Percentiles rank a stretch among this genome's conserved stretches.
These are phyloP conservation scores for Fusarium nodosum DNA, from an alignment of 2,329 filamentous ascomycete genomes.

Conservation along the genomic window DNA sequence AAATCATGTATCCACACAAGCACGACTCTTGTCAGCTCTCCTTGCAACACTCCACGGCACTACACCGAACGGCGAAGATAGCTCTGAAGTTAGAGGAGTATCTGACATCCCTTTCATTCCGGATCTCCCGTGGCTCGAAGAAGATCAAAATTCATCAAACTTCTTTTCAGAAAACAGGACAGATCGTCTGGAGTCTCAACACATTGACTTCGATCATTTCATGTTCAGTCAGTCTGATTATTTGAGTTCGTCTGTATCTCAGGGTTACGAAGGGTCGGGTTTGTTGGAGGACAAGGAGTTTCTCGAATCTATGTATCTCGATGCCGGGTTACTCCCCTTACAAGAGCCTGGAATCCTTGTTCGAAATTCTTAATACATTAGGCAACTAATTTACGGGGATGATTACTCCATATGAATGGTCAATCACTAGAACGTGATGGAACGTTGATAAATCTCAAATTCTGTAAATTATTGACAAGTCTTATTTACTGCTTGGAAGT, in stretches of 20 bases:
- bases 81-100: fast-evolving
- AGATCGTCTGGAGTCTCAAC: background rate
- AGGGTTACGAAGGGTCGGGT: fast-evolving
- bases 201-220: background rate
- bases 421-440: too few species aligned
- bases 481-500: too few species aligned
- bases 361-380: too few species aligned
- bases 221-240: fast-evolving
- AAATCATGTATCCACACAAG: background rate
- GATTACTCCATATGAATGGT: too few species aligned
- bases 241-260: background rate
- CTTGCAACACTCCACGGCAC: background rate
- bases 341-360: background rate
- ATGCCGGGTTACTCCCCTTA: background rate
- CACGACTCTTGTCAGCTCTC: background rate
- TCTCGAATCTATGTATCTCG: background rate
- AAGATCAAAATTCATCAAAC: background rate
- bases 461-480: too few species aligned
- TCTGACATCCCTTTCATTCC: background rate
- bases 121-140: constrained; percentile 2
- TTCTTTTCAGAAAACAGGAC: background rate
- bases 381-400: too few species aligned
- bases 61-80: fast-evolving
- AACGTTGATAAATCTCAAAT: too few species aligned
- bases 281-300: background rate